Conservation (phyloP, 176 grass and related monocot species). For the Aegilops tauschii region DNA sequence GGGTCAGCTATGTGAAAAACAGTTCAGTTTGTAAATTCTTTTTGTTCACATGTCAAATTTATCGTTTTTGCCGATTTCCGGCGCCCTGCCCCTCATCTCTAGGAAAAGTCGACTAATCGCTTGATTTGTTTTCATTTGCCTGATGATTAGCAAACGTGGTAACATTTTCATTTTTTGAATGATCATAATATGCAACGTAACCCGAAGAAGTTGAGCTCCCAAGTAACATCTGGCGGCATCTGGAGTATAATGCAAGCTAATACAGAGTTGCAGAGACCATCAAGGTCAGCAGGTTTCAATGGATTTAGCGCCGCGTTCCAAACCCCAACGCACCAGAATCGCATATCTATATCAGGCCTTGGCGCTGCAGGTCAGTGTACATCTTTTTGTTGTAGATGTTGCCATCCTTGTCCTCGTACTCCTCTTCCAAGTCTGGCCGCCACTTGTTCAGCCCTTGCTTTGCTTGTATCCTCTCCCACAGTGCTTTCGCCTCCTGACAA, state of each 20-base stretch:
- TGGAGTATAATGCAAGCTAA: neutral
- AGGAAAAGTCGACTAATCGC: no score
- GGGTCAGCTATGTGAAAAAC: no score
- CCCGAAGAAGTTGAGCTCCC: no score
- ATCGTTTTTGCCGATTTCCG: neutral
- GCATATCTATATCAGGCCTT: constrained; percentile 67
- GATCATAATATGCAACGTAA: no score
- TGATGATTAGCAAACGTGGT: no score
- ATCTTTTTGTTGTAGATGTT: constrained; percentile 99
- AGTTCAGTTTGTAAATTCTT: no score
- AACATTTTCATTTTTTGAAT: no score
- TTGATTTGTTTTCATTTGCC: no score
- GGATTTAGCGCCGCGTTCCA: no score
- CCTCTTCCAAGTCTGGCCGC: constrained; percentile 97
- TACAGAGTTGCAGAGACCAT: neutral
- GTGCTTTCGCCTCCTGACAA: constrained; percentile 73
- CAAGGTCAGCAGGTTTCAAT: neutral
- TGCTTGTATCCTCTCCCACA: constrained; percentile 92
- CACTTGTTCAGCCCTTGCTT: constrained; percentile 83
- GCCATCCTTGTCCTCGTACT: constrained; percentile 92
- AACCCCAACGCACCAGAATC: neutral
- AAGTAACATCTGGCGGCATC: no score
- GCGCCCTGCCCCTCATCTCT: no score
- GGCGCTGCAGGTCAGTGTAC: constrained; percentile 79
- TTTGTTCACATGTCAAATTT: no score